Conservation (phyloP, 257 asterid genomes). For the Forsythia viridissima region DNA sequence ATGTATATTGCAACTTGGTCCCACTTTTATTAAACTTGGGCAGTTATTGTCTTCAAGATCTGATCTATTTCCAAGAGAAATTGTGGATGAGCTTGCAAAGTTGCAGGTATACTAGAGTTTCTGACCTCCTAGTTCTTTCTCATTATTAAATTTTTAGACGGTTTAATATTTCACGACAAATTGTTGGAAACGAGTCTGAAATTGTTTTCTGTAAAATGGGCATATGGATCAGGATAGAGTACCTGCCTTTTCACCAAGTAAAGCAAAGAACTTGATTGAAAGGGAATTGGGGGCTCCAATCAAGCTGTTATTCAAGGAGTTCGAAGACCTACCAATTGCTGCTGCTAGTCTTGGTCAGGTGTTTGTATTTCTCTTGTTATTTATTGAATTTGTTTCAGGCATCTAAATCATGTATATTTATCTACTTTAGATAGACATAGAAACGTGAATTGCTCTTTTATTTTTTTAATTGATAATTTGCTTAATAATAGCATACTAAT, state of each 20-base stretch:
- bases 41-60: slow-evolving; percentile 94
- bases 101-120: slow-evolving; percentile 61
- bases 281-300: slow-evolving; percentile 88
- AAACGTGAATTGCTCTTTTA: neutral
- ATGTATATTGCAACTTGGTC: slow-evolving; percentile 88
- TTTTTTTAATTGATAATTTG: no score
- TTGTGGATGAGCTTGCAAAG: slow-evolving; percentile 93
- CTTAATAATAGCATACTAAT: no score
- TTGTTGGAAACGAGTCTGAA: neutral
- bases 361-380: slow-evolving; percentile 24
- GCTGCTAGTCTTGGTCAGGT: slow-evolving; percentile 99
- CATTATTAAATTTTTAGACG: no score
- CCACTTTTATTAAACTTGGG: slow-evolving; percentile 94
- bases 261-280: slow-evolving; percentile 54
- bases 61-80: slow-evolving; percentile 88
- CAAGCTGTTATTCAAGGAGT: slow-evolving; percentile 63
- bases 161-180: neutral
- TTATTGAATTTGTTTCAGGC: neutral
- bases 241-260: neutral
- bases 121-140: no score
- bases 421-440: neutral
- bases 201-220: neutral
- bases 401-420: neutral
- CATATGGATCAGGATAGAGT: neutral
- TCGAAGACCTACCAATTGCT: slow-evolving; percentile 93